Conservation (phyloP, 1,139 yeast genomes). For the Wickerhamomyces sp. region DNA sequence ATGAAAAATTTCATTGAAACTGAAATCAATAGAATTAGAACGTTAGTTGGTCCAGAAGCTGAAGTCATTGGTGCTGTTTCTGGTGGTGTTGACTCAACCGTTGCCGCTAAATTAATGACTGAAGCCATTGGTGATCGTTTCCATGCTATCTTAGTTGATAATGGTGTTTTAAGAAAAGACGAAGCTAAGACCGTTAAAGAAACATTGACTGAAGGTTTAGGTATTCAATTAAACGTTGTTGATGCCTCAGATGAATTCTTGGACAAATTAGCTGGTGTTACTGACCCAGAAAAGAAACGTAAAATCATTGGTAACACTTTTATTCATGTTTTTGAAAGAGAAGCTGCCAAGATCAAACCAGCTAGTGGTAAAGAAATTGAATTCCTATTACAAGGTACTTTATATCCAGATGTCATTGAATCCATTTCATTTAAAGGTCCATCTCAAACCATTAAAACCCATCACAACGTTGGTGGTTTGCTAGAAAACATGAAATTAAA, state of each 20-base stretch:
- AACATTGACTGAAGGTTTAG: slow-evolving; percentile 87
- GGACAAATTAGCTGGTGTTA: slow-evolving; percentile 81
- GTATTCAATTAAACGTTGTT: slow-evolving; percentile 89
- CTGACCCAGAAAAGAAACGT: slow-evolving; percentile 99
- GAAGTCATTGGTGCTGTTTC: slow-evolving; percentile 99
- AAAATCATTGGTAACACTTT: slow-evolving; percentile 98
- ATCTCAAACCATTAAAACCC: slow-evolving; percentile 97
- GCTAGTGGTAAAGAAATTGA: slow-evolving; percentile 87
- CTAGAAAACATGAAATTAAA: slow-evolving; percentile 97
- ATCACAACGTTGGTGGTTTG: slow-evolving; percentile 98
- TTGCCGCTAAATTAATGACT: slow-evolving; percentile 96
- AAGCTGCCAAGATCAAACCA: slow-evolving; percentile 89
- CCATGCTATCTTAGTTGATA: slow-evolving; percentile 97
- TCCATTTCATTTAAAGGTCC: slow-evolving; percentile 99
- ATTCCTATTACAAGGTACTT: slow-evolving; percentile 92
- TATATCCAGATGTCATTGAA: slow-evolving; percentile 98
- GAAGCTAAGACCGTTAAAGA: slow-evolving; percentile 86
- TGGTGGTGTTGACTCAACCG: slow-evolving; percentile 99
- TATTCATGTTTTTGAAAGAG: slow-evolving; percentile 94
- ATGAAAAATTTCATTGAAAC: slow-evolving; percentile 97
- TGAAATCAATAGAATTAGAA: slow-evolving; percentile 87
- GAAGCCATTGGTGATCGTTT: slow-evolving; percentile 98
- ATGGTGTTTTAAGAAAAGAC: slow-evolving; percentile 94
- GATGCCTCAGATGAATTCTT: slow-evolving; percentile 93
- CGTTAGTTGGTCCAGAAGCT: slow-evolving; percentile 93